phyloP scores from a whole-genome alignment of 441 rosid genomes.

The Populus hybrid region DNA sequence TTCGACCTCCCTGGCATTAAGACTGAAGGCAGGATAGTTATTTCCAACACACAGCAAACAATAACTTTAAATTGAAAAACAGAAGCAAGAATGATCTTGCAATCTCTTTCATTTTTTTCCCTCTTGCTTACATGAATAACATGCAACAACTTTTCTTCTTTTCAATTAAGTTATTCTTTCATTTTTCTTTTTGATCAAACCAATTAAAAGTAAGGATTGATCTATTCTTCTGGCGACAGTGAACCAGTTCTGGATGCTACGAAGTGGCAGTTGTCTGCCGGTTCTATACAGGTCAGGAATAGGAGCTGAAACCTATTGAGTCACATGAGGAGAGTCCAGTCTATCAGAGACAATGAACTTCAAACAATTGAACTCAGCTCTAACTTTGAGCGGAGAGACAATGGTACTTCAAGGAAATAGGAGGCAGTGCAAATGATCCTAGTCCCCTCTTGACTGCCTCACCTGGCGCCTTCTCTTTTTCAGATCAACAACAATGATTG shows the following conservation, averaged over 20 bases:
- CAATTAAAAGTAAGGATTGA: constrained; percentile 31
- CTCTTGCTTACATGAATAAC: not conserved
- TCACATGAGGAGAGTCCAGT: not conserved
- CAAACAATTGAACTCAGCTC: constrained; percentile 1
- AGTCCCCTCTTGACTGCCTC: constrained; percentile 22
- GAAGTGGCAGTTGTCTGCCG: constrained; percentile 11
- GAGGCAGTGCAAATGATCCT: not conserved
- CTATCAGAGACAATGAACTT: not conserved
- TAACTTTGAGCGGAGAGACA: constrained; percentile 5
- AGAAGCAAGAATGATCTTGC: no score
- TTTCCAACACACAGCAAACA: no score
- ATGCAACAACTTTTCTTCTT: not conserved
- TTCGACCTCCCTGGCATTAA: no score
- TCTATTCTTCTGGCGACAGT: constrained; percentile 12
- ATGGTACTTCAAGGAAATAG: constrained; percentile 4
- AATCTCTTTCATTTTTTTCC: not conserved
- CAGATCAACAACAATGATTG: constrained; percentile 58
- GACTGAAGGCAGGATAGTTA: no score
- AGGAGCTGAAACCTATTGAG: not conserved
- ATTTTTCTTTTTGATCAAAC: constrained; percentile 20
- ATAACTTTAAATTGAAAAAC: not conserved
- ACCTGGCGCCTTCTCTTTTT: constrained; percentile 40
- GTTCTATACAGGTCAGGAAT: constrained; percentile 21
- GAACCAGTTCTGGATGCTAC: constrained; percentile 7
- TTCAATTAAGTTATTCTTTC: not conserved